Evolutionary conservation across 495 filamentous ascomycete species (phyloP).

Genomic region (Cladorrhinum samala): DNA sequence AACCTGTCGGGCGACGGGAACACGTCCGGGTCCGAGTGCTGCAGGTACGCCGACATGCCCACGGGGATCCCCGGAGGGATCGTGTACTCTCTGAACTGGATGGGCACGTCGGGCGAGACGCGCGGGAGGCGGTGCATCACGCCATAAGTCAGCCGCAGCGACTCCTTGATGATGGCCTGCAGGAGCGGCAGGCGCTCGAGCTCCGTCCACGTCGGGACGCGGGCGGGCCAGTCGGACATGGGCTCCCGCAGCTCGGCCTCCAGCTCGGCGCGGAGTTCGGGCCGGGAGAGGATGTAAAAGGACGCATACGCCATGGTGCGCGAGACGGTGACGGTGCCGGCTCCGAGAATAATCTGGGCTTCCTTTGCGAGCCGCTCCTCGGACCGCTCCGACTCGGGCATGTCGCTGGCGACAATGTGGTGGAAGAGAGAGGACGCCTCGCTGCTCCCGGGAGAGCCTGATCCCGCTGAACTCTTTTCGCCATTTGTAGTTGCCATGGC

Average conservation of each 20-base stretch:
- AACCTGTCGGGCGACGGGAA: conserved; percentile 32
- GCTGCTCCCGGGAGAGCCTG: background rate
- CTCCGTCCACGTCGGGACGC: conserved; percentile 20
- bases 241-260: conserved; percentile 15
- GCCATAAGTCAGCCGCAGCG: conserved; percentile 23
- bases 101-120: conserved; percentile 17
- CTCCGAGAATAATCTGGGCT: conserved; percentile 22
- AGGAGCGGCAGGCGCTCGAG: conserved; percentile 30
- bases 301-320: conserved; percentile 20
- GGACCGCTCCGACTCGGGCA: conserved; percentile 26
- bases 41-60: conserved; percentile 20
- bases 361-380: conserved; percentile 23
- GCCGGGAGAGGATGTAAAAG: conserved; percentile 25
- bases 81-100: conserved; percentile 18
- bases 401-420: conserved; percentile 22
- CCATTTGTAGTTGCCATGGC: background rate
- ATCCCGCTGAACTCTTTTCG: background rate
- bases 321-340: conserved; percentile 24
- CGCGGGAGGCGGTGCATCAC: conserved; percentile 19
- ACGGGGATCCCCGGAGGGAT: conserved; percentile 19
- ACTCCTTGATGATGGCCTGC: conserved; percentile 33
- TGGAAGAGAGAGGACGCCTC: conserved; percentile 17
- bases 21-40: conserved; percentile 30
- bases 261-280: conserved; percentile 10
- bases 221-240: conserved; percentile 17